Evolutionary conservation across 2,329 filamentous ascomycete genomes (phyloP), one percentile per base, ranked within the genome.

Genomic region (Penicillium sp.): DNA sequence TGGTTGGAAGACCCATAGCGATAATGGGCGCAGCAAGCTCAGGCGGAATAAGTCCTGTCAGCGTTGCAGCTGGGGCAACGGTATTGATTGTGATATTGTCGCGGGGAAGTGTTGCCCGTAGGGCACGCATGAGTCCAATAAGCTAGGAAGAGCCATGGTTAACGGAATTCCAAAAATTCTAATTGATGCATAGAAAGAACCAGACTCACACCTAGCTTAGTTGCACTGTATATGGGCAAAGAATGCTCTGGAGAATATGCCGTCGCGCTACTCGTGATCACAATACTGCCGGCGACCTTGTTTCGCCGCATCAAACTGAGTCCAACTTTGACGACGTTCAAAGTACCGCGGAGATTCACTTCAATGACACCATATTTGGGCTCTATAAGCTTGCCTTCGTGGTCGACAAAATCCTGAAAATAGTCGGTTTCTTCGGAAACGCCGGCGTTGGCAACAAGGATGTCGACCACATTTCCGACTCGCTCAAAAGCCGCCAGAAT

Each of bases 191-290:
- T 33, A 33, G 30, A 33, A 33, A 33, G 30, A 33, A 33, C 30
- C 30, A 33, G 30, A 33, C 30, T 33, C 30, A 33, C 30, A 33
- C 30, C 30, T 33, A 33, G 30, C 30, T 33, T 33, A 33, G 30
- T 33, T 33, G 30, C 30, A 33, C 30, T 33, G 30, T 33, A 33
- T 33, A 33, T 9, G 69, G 78, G 77, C 6, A 79, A 58, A 7
- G 56, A 67, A 28, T 76, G 73, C 63, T 80, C 79, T 9, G 79
- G 75, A 1, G 69, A 61, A 59, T 79, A 80, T 0, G 73, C 77
- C 5, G 77, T 77, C 0, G 75, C 72, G 59, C 77, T 79, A 3
- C 72, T 61, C 1, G 76, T 79, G 37, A 81, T 72, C n/a, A 80
- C 78, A 30, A 80, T 74, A 60, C 75, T 75, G 1, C 77, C 76